phyloP scores from a whole-genome alignment of 306 rosid species.

The Lathyrus tuberosus region DNA sequence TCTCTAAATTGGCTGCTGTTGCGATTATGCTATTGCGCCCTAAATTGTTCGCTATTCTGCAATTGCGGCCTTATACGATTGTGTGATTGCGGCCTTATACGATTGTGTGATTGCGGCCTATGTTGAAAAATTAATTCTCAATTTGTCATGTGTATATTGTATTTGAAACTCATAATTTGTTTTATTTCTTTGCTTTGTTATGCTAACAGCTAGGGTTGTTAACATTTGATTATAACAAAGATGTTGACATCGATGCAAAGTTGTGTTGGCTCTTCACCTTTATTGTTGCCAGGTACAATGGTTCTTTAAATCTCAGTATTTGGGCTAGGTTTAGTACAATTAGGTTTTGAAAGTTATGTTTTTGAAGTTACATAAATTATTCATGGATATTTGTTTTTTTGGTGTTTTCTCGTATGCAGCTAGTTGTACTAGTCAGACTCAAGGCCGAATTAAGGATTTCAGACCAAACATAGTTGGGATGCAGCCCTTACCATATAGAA shows the following conservation, averaged over 20 bases:
- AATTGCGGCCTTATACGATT: neutral
- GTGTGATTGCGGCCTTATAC: no score
- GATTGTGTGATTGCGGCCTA: neutral
- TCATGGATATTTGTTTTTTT: neutral
- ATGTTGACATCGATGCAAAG: conserved; percentile 47
- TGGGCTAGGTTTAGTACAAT: conserved; percentile 10
- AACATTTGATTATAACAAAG: conserved; percentile 18
- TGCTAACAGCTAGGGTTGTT: conserved; percentile 24
- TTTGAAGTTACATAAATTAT: conserved; percentile 14
- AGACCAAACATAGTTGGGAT: conserved; percentile 41
- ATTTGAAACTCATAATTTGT: conserved; percentile 15
- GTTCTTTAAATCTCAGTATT: conserved; percentile 1
- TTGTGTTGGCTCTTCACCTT: conserved; percentile 41
- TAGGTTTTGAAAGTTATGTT: conserved; percentile 5
- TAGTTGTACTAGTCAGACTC: conserved; percentile 31
- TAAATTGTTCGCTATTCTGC: neutral
- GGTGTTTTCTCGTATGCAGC: conserved; percentile 34
- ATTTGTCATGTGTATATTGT: neutral
- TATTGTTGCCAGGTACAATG: conserved; percentile 54
- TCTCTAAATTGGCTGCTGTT: no score
- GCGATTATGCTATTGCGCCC: neutral
- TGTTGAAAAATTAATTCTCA: neutral
- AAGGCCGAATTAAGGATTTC: conserved; percentile 15
- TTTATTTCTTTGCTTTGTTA: neutral
- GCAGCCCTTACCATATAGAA: conserved; percentile 42